Evolutionary conservation across 306 rosid species (phyloP).

Genomic region (Dryas octopetala): DNA sequence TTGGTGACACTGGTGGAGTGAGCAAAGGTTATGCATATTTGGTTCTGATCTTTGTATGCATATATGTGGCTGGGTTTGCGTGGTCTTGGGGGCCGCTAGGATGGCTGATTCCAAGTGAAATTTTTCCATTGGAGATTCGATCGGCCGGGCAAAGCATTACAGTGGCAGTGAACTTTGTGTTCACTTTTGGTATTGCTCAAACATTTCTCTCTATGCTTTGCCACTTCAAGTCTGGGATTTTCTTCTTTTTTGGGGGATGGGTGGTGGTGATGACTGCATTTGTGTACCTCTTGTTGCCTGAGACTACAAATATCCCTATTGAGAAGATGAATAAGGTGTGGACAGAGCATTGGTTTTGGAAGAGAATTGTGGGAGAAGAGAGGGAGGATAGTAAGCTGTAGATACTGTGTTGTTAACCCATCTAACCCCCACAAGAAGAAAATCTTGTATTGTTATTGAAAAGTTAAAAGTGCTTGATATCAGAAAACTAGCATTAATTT

Average conservation of each 20-base stretch:
- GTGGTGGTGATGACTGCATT: conserved; percentile 57
- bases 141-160: conserved; percentile 58
- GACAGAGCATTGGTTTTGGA: conserved; percentile 62
- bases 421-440: too few relatives aligned
- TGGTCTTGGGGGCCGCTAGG: conserved; percentile 82
- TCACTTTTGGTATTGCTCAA: conserved; percentile 64
- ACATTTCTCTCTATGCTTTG: conserved; percentile 58
- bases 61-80: conserved; percentile 60
- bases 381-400: too few relatives aligned
- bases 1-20: conserved; percentile 55
- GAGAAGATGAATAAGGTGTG: conserved; percentile 62
- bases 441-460: too few relatives aligned
- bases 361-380: conserved; percentile 37
- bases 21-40: conserved; percentile 44
- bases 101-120: conserved; percentile 68
- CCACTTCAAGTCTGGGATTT: conserved; percentile 55
- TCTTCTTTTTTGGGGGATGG: conserved; percentile 71
- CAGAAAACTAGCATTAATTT: too few relatives aligned
- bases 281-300: conserved; percentile 53
- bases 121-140: conserved; percentile 58
- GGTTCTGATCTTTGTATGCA: conserved; percentile 45
- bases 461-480: too few relatives aligned
- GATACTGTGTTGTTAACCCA: too few relatives aligned
- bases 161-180: conserved; percentile 51
- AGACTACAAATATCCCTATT: conserved; percentile 58